A percentile compares a stretch with the other conserved stretches of the same genome.
These are phyloP conservation scores for Metschnikowia matae DNA, from an alignment of 805 yeast genomes.

Conservation along the genomic window DNA sequence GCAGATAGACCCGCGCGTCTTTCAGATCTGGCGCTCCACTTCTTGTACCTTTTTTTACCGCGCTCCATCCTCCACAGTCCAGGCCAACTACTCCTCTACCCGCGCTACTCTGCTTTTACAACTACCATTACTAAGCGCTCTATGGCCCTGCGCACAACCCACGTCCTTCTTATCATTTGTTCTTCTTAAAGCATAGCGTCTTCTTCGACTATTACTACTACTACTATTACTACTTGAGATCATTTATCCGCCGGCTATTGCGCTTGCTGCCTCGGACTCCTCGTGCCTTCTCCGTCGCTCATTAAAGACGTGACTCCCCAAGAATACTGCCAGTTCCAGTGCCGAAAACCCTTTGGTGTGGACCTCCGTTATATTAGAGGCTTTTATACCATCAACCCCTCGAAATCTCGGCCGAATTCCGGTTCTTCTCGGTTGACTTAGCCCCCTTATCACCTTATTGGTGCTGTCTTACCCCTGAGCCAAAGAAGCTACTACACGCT, in stretches of 20 bases:
- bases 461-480: no score
- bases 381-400: no score
- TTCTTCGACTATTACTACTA: no score
- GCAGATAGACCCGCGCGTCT: neutral
- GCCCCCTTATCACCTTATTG: neutral
- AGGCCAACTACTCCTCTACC: neutral
- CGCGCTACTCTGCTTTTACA: neutral
- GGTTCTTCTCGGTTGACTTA: neutral
- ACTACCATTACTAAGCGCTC: neutral
- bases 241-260: no score
- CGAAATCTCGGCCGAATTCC: neutral
- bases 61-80: constrained; percentile 1
- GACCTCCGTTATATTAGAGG: neutral
- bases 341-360: neutral
- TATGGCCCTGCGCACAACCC: neutral
- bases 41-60: constrained; percentile 6
- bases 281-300: neutral
- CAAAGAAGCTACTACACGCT: no score
- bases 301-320: neutral
- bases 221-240: no score
- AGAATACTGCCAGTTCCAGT: neutral
- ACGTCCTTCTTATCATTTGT: neutral
- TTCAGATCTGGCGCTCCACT: constrained; percentile 1
- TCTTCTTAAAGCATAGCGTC: neutral
- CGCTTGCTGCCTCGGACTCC: neutral